Conservation (phyloP, 805 yeast genomes). For the Ogataea chonburiensis region DNA sequence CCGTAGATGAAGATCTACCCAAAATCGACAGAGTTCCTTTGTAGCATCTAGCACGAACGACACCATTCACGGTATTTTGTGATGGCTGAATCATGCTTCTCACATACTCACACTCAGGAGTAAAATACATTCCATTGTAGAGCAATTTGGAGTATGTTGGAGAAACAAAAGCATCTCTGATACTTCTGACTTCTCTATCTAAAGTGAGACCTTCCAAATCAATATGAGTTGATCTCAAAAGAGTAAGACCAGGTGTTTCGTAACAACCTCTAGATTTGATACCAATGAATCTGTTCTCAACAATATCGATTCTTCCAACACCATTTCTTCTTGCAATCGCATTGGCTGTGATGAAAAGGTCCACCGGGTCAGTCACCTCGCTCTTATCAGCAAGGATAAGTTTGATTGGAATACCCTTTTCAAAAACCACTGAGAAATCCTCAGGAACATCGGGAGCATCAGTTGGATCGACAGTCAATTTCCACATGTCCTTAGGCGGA, state of each 20-base stretch:
- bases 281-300: conserved; percentile 98
- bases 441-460: conserved; percentile 96
- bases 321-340: conserved; percentile 98
- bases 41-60: conserved; percentile 89
- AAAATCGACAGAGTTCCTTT: conserved; percentile 82
- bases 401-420: conserved; percentile 85
- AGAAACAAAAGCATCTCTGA: conserved; percentile 95
- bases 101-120: conserved; percentile 97
- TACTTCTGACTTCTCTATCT: conserved; percentile 96
- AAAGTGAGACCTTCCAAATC: conserved; percentile 96
- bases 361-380: conserved; percentile 80
- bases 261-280: conserved; percentile 99
- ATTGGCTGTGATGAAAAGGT: conserved; percentile 88
- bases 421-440: conserved; percentile 77
- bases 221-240: conserved; percentile 90
- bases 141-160: conserved; percentile 85
- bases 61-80: conserved; percentile 93
- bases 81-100: conserved; percentile 94
- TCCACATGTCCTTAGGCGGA: conserved; percentile 99
- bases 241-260: conserved; percentile 97
- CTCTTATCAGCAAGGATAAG: conserved; percentile 60
- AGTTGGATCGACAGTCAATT: conserved; percentile 90
- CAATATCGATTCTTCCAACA: conserved; percentile 98
- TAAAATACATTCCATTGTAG: conserved; percentile 96
- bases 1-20: conserved; percentile 95